Evolutionary conservation across 2,329 filamentous ascomycete species (phyloP).

Genomic region (Fusarium sp.): DNA sequence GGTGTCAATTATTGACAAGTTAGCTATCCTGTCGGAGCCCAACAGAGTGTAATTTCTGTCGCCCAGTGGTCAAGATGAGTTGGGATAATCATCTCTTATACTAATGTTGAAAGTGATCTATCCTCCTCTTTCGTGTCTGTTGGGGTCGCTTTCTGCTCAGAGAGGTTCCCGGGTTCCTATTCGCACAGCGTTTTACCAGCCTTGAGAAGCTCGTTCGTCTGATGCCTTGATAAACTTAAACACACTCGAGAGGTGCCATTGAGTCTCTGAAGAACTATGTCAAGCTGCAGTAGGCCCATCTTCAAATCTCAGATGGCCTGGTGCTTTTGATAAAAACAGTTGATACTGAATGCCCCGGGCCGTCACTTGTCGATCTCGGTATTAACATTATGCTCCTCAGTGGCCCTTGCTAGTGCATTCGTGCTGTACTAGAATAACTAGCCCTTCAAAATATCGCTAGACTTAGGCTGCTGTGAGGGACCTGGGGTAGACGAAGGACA

Average conservation of each 20-base stretch:
- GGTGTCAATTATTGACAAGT: not conserved
- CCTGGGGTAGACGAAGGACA: not conserved
- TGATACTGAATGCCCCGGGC: not conserved
- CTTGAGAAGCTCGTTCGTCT: not conserved
- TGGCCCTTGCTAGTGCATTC: not conserved
- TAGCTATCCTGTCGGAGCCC: not conserved
- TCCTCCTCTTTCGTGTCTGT: not conserved
- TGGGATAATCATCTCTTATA: not conserved
- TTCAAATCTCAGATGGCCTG: not conserved
- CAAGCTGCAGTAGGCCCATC: not conserved
- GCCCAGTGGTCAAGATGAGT: not conserved
- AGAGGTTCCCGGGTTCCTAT: too few relatives aligned
- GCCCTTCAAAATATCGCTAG: not conserved
- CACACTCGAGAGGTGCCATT: not conserved
- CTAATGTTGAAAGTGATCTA: not conserved
- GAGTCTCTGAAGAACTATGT: not conserved
- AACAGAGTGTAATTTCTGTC: not conserved
- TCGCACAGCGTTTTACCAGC: not conserved
- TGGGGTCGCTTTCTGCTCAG: not conserved
- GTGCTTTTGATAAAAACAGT: not conserved
- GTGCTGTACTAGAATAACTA: not conserved
- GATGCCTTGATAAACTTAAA: not conserved
- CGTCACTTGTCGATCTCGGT: not conserved
- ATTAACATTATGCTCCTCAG: not conserved
- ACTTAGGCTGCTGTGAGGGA: not conserved